Evolutionary conservation across 208 protist species (phyloP).

Genomic region (Wallacemonas sp.): DNA sequence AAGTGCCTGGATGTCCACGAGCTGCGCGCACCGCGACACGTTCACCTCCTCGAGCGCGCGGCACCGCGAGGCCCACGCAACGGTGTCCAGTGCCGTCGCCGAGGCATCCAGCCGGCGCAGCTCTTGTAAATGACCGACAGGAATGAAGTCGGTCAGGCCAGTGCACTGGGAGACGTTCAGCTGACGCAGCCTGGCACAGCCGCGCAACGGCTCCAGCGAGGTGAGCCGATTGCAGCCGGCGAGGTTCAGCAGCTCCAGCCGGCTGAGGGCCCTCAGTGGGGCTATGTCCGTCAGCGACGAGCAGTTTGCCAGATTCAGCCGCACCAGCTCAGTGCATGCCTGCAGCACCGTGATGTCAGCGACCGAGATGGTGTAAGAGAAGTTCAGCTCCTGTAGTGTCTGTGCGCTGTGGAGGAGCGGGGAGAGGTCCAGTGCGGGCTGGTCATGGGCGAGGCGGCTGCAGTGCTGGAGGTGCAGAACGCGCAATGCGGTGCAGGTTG

Average conservation of each 20-base stretch:
- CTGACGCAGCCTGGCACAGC: neutral
- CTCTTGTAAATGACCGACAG: neutral
- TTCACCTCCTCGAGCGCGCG: slow-evolving; percentile 10
- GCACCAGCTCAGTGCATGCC: neutral
- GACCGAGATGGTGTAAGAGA: neutral
- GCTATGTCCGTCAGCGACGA: neutral
- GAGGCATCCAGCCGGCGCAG: slow-evolving; percentile 3
- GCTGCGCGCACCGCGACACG: neutral
- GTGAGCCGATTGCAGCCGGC: neutral
- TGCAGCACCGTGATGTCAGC: neutral
- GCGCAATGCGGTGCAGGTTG: neutral
- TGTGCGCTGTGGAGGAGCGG: neutral
- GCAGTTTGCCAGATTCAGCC: neutral
- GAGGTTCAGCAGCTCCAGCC: slow-evolving; percentile 2
- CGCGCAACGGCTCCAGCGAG: neutral
- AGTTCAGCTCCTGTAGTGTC: slow-evolving; percentile 1
- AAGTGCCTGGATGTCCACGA: neutral
- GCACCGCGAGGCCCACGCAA: neutral
- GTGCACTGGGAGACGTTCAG: neutral
- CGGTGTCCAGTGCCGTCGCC: neutral
- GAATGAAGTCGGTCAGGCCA: neutral
- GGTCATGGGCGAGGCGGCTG: neutral
- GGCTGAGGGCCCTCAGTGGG: neutral
- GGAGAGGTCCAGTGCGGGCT: neutral
- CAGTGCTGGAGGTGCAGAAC: neutral